Conservation (phyloP, 371 early-diverging fungal genomes). For the Mortierella sp. region DNA sequence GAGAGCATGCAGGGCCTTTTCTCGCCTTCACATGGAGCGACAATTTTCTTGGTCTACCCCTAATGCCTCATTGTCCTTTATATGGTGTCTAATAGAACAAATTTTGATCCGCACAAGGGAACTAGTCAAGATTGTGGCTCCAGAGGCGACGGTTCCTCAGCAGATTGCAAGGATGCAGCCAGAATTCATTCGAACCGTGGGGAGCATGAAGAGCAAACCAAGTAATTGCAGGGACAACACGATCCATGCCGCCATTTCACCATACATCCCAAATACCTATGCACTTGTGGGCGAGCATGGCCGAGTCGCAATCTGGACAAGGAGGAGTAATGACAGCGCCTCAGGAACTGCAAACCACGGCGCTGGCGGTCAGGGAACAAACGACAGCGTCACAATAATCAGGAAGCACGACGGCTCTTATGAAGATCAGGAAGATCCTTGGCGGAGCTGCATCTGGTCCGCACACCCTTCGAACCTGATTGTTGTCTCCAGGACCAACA, state of each 20-base stretch:
- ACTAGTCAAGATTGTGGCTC: conserved; percentile 24
- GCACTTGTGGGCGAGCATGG: conserved; percentile 47
- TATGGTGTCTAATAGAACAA: conserved; percentile 17
- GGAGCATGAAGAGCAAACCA: conserved; percentile 23
- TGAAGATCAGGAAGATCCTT: conserved; percentile 21
- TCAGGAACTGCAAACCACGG: not conserved
- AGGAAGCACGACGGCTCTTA: conserved; percentile 12
- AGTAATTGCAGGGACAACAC: conserved; percentile 25
- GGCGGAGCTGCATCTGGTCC: conserved; percentile 44
- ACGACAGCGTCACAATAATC: not conserved
- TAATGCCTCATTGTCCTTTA: not conserved
- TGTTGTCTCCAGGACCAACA: conserved; percentile 28
- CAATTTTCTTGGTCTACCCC: too few relatives aligned
- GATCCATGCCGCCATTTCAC: conserved; percentile 48
- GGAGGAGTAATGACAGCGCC: not conserved
- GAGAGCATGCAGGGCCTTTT: not conserved
- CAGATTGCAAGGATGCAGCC: conserved; percentile 37
- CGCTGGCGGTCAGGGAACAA: not conserved
- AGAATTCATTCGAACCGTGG: conserved; percentile 16
- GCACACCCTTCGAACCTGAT: conserved; percentile 39
- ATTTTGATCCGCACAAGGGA: conserved; percentile 46
- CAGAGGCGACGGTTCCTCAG: conserved; percentile 16
- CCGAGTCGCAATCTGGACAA: conserved; percentile 37
- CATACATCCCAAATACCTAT: conserved; percentile 35
- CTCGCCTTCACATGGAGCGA: too few relatives aligned